Evolutionary conservation across 805 yeast genomes (phyloP).

Genomic region (Yarrowia porcina): DNA sequence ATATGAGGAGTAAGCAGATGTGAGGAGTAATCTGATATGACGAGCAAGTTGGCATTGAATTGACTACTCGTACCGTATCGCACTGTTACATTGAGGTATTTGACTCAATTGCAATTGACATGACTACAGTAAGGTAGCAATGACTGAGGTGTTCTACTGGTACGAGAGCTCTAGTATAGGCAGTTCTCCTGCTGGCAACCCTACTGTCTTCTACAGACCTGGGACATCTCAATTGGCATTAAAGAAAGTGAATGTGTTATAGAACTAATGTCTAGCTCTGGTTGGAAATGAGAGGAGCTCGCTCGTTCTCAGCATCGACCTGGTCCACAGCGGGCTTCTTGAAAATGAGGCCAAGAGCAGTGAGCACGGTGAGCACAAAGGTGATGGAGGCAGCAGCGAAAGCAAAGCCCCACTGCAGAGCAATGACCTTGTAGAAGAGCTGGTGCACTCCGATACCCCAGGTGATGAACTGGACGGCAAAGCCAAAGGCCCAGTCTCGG

Average conservation of each 20-base stretch:
- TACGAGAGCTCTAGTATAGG: too few species aligned
- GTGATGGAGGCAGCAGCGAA: constrained; percentile 59
- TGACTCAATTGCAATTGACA: too few species aligned
- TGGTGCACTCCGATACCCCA: constrained; percentile 72
- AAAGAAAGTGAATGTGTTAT: neutral
- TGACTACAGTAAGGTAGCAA: too few species aligned
- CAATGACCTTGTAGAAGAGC: constrained; percentile 62
- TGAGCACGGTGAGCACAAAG: constrained; percentile 49
- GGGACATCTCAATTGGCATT: too few species aligned
- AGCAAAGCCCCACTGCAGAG: constrained; percentile 85
- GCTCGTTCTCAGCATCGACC: constrained; percentile 19
- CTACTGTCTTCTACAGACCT: too few species aligned
- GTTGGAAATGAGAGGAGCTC: constrained; percentile 20
- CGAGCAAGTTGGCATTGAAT: too few species aligned
- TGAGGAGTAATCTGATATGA: too few species aligned
- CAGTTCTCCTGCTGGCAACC: too few species aligned
- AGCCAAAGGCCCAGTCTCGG: constrained; percentile 70
- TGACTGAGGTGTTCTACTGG: too few species aligned
- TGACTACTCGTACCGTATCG: too few species aligned
- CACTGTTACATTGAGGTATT: too few species aligned
- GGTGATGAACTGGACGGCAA: constrained; percentile 54
- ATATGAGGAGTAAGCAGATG: too few species aligned
- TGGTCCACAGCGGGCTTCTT: neutral
- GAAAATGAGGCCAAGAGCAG: constrained; percentile 33
- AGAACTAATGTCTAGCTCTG: neutral